These are phyloP conservation scores for Barnettozyma salicaria DNA, from an alignment of 805 yeast species.

Conservation along the genomic window DNA sequence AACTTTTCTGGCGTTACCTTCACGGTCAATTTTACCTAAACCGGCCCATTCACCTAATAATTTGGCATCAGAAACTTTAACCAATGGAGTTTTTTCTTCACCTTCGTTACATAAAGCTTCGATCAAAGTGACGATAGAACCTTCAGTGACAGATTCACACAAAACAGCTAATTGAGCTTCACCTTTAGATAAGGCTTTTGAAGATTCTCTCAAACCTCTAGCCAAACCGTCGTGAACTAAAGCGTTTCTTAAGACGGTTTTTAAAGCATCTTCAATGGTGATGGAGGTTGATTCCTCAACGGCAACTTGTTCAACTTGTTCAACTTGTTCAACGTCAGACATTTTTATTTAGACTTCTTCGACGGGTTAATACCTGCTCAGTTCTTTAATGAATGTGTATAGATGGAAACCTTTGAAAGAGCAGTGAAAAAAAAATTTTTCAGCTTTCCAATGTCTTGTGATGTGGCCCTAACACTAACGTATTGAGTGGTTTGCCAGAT, in stretches of 20 bases:
- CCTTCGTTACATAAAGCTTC: conserved; percentile 99
- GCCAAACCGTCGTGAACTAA: conserved; percentile 99
- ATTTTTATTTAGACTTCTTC: conserved; percentile 65
- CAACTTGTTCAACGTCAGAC: conserved; percentile 95
- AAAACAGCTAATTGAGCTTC: conserved; percentile 97
- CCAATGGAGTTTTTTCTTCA: conserved; percentile 92
- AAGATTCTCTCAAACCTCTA: conserved; percentile 99
- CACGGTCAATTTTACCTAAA: conserved; percentile 98
- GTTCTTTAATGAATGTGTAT: conserved; percentile 35
- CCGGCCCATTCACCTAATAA: conserved; percentile 99
- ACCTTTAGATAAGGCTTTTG: conserved; percentile 96
- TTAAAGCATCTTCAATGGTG: conserved; percentile 97
- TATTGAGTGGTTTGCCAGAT: too few relatives aligned
- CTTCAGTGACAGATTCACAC: conserved; percentile 98
- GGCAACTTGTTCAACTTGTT: conserved; percentile 76
- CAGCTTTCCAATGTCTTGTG: neutral
- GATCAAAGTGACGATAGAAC: conserved; percentile 90
- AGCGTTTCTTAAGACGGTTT: conserved; percentile 96
- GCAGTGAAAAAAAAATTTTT: too few relatives aligned
- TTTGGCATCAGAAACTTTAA: conserved; percentile 99
- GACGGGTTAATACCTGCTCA: conserved; percentile 56
- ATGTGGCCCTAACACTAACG: too few relatives aligned
- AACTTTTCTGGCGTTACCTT: conserved; percentile 99
- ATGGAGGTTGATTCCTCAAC: conserved; percentile 84
- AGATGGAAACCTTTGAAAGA: too few relatives aligned